Evolutionary conservation across 2,329 filamentous ascomycete genomes (phyloP).

Genomic region (Ascochyta pisi): DNA sequence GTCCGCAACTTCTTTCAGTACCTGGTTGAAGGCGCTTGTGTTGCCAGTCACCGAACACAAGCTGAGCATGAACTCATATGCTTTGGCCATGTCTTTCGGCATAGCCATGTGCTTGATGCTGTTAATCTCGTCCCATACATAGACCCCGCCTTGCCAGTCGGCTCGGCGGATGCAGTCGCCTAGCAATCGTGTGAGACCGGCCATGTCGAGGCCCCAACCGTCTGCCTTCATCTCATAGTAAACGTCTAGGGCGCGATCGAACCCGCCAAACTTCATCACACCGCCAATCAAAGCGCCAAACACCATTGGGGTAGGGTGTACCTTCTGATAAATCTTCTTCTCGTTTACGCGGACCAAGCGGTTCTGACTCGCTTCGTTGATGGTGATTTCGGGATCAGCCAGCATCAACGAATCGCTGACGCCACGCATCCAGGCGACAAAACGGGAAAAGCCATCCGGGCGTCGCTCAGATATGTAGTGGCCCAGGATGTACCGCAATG

Average conservation of each 20-base stretch:
- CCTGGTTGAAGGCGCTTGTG: conserved; percentile 41
- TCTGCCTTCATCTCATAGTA: conserved; percentile 53
- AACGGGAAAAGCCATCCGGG: conserved; percentile 45
- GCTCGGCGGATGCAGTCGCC: conserved; percentile 49
- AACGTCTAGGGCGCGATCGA: conserved; percentile 52
- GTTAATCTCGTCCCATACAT: conserved; percentile 54
- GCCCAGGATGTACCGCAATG: conserved; percentile 50
- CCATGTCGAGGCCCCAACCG: conserved; percentile 55
- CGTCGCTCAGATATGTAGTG: conserved; percentile 47
- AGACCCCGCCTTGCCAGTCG: conserved; percentile 46
- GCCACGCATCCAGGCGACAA: conserved; percentile 54
- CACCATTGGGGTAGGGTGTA: conserved; percentile 54
- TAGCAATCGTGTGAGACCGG: conserved; percentile 49
- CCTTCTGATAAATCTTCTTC: conserved; percentile 51
- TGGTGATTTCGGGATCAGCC: conserved; percentile 47
- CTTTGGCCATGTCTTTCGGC: conserved; percentile 31
- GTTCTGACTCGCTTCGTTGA: conserved; percentile 41
- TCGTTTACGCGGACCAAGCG: conserved; percentile 35
- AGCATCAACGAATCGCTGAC: conserved; percentile 49
- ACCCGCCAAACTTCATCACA: conserved; percentile 54
- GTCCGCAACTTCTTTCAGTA: conserved; percentile 37
- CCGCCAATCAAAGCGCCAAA: conserved; percentile 52
- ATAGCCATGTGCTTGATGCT: conserved; percentile 36
- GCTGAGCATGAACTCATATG: conserved; percentile 43
- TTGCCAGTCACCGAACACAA: conserved; percentile 42